phyloP scores from a whole-genome alignment of 2,329 filamentous ascomycete species.

The Talaromyces sp. region DNA sequence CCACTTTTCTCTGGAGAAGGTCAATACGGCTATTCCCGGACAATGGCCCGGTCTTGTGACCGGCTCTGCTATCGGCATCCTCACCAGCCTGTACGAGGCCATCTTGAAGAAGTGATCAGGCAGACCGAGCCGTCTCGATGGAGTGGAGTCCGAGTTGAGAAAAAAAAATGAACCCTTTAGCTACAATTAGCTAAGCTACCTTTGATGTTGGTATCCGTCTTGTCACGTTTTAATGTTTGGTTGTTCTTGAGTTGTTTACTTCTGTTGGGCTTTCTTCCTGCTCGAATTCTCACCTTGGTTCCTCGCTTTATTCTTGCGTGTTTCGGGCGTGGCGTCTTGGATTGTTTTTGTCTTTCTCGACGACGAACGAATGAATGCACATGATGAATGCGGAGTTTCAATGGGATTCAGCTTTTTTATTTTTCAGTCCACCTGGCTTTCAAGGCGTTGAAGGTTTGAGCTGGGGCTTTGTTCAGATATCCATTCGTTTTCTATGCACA shows the following conservation, averaged over 20 bases:
- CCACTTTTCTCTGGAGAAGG: constrained; percentile 28
- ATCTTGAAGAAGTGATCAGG: constrained; percentile 34
- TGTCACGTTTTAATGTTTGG: neutral
- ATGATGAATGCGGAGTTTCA: constrained; percentile 11
- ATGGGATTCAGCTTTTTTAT: neutral
- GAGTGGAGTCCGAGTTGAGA: neutral
- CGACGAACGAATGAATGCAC: constrained; percentile 4
- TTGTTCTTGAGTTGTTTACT: neutral
- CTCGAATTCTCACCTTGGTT: neutral
- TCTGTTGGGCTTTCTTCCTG: neutral
- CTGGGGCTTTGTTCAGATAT: constrained; percentile 14
- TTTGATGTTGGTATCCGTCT: neutral
- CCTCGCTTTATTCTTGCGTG: constrained; percentile 3
- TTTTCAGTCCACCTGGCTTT: constrained; percentile 11
- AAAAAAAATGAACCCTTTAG: neutral
- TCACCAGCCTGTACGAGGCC: constrained; percentile 42
- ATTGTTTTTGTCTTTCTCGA: constrained; percentile 4
- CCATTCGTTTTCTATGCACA: constrained; percentile 17
- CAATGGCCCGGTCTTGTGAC: constrained; percentile 35
- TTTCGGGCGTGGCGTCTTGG: constrained; percentile 13
- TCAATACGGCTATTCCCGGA: constrained; percentile 35
- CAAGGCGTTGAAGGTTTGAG: constrained; percentile 17
- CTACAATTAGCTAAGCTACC: neutral
- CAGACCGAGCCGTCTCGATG: neutral
- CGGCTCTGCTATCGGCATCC: constrained; percentile 34